These are phyloP conservation scores for Urostyla sp. DNA, from an alignment of 73 alveolate genomes.

Conservation along the genomic window DNA sequence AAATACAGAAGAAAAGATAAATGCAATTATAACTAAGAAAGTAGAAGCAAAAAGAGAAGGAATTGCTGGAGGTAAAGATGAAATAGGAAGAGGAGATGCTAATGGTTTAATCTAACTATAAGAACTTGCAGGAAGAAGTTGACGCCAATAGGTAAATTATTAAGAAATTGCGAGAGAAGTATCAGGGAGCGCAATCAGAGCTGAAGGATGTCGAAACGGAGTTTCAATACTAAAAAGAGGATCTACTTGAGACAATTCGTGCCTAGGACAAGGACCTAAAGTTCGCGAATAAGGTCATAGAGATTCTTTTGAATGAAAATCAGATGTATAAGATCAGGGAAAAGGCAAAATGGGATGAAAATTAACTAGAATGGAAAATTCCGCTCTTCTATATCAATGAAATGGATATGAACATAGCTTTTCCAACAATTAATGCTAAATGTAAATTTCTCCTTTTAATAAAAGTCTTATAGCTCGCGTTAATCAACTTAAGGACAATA, in stretches of 20 bases:
- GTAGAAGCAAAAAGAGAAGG: conserved; percentile 82
- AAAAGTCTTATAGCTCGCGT: conserved; percentile 35
- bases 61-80: conserved; percentile 71
- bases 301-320: conserved; percentile 43
- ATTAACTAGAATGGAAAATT: conserved; percentile 53
- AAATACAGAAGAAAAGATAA: conserved; percentile 37
- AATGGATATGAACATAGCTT: conserved; percentile 15
- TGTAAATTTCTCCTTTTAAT: neutral
- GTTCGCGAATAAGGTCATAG: conserved; percentile 74
- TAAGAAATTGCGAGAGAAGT: conserved; percentile 63
- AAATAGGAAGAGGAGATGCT: conserved; percentile 77
- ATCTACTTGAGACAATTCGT: conserved; percentile 82
- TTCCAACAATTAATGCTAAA: conserved; percentile 47
- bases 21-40: conserved; percentile 74
- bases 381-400: conserved; percentile 57
- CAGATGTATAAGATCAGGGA: conserved; percentile 50
- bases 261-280: conserved; percentile 78
- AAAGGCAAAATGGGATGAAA: conserved; percentile 61
- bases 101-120: conserved; percentile 52
- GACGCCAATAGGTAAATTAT: conserved; percentile 67
- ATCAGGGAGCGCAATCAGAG: conserved; percentile 64
- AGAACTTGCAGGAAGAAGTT: conserved; percentile 74
- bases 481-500: conserved; percentile 29
- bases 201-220: conserved; percentile 87
- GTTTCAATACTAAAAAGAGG: conserved; percentile 79